phyloP scores from a whole-genome alignment of 495 filamentous ascomycete genomes.

The Corynascus novoguineensis region DNA sequence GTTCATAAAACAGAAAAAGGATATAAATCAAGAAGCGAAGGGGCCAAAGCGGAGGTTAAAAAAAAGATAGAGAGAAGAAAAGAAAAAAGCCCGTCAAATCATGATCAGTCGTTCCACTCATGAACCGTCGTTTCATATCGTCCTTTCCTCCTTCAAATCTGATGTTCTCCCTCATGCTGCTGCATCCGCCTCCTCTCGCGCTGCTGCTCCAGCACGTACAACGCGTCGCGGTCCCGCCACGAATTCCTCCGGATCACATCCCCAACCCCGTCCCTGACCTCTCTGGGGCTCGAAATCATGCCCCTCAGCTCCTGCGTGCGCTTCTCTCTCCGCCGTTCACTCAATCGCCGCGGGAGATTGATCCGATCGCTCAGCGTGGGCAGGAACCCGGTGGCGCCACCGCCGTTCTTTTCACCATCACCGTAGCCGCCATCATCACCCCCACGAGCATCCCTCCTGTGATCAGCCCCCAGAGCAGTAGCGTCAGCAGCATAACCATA shows the following conservation, averaged over 20 bases:
- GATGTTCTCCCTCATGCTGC: background rate
- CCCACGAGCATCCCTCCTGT: background rate
- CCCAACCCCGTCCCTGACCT: constrained; percentile 47
- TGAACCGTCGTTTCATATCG: background rate
- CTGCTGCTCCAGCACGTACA: constrained; percentile 8
- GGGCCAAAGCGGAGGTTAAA: too few relatives aligned
- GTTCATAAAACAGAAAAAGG: constrained; percentile 4
- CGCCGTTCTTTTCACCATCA: background rate
- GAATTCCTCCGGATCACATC: constrained; percentile 44
- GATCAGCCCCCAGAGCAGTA: too few relatives aligned
- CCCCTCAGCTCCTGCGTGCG: constrained; percentile 59
- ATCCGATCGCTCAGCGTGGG: constrained; percentile 35
- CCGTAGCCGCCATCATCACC: background rate
- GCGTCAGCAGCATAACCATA: too few relatives aligned
- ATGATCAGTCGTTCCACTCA: background rate
- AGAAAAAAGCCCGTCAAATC: constrained; percentile 1
- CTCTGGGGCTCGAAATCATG: constrained; percentile 54
- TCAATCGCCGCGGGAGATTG: constrained; percentile 50
- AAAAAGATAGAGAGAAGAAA: constrained; percentile 23
- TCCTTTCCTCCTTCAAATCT: too few relatives aligned
- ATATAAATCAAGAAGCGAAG: too few relatives aligned
- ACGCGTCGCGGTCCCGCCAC: constrained; percentile 13
- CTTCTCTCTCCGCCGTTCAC: constrained; percentile 59
- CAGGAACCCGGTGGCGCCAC: constrained; percentile 21
- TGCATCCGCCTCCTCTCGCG: background rate